Percentiles rank a stretch among this genome's conserved stretches.
Evolutionary conservation across 495 filamentous ascomycete species (phyloP).

Genomic region (Talaromyces wortmannii): DNA sequence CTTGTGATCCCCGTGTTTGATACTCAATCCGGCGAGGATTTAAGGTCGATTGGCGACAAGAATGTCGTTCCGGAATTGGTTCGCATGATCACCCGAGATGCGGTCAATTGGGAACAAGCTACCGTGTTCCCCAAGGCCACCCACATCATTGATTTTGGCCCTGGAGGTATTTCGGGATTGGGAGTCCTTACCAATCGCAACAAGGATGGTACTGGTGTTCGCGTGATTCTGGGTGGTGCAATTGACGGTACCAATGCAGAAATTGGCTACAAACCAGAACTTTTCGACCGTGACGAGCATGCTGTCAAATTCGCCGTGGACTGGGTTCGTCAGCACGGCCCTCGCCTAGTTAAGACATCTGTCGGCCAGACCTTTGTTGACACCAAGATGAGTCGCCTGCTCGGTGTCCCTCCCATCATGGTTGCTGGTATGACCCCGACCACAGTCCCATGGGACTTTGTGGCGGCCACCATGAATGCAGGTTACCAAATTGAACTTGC

Average conservation of each 20-base stretch:
- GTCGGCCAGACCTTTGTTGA: constrained; percentile 11
- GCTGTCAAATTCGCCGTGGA: constrained; percentile 95
- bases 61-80: constrained; percentile 9
- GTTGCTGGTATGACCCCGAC: constrained; percentile 41
- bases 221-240: constrained; percentile 11
- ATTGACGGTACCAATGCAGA: constrained; percentile 10
- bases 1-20: constrained; percentile 26
- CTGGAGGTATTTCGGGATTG: constrained; percentile 14
- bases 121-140: constrained; percentile 12
- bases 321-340: constrained; percentile 80
- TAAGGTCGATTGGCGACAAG: constrained; percentile 10
- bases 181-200: constrained; percentile 12
- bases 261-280: constrained; percentile 9
- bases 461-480: constrained; percentile 27
- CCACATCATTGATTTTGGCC: constrained; percentile 18
- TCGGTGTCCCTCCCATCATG: constrained; percentile 29
- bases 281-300: constrained; percentile 76
- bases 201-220: constrained; percentile 19
- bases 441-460: constrained; percentile 29
- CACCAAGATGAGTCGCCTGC: constrained; percentile 25
- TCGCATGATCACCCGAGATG: constrained; percentile 12
- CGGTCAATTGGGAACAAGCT: constrained; percentile 18
- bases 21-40: constrained; percentile 22
- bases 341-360: constrained; percentile 11
- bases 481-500: constrained; percentile 35